Evolutionary conservation across 305 asterid genomes (phyloP).

Genomic region (Solanum hybrid): DNA sequence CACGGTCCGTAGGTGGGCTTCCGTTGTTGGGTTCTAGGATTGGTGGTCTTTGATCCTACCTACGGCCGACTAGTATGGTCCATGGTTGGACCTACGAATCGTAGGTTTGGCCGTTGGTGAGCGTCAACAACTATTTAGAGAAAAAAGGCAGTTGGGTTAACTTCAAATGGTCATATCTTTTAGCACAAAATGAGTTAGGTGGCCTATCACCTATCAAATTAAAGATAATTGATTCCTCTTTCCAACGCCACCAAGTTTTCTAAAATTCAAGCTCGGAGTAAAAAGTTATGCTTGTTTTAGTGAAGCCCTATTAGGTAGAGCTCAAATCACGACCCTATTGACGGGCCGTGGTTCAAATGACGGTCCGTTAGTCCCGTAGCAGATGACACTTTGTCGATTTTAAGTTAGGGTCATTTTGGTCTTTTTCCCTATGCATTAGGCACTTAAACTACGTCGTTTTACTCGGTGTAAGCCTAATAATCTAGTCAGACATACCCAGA

Average conservation of each 20-base stretch:
- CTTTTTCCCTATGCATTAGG: neutral
- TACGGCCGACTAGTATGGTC: neutral
- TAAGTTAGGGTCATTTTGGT: neutral
- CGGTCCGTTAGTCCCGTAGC: neutral
- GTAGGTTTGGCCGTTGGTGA: neutral
- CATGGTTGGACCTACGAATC: neutral
- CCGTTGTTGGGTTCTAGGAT: too few species aligned
- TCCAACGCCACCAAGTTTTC: neutral
- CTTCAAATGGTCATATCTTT: neutral
- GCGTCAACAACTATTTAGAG: neutral
- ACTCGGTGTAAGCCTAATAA: neutral
- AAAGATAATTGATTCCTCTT: neutral
- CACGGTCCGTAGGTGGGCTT: too few species aligned
- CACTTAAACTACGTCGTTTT: neutral
- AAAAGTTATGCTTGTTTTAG: too few species aligned
- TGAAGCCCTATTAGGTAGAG: neutral
- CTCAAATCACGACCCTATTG: neutral
- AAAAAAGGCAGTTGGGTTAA: neutral
- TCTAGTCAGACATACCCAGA: neutral
- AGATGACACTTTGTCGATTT: neutral
- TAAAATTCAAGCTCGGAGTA: neutral
- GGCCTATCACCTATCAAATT: neutral
- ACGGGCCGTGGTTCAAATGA: neutral
- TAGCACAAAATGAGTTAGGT: neutral
- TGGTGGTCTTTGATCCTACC: neutral